A percentile compares a stretch with the other conserved stretches of the same genome.
phyloP scores from a whole-genome alignment of 352 stramenopile genomes.

The Discostella stelligera region DNA sequence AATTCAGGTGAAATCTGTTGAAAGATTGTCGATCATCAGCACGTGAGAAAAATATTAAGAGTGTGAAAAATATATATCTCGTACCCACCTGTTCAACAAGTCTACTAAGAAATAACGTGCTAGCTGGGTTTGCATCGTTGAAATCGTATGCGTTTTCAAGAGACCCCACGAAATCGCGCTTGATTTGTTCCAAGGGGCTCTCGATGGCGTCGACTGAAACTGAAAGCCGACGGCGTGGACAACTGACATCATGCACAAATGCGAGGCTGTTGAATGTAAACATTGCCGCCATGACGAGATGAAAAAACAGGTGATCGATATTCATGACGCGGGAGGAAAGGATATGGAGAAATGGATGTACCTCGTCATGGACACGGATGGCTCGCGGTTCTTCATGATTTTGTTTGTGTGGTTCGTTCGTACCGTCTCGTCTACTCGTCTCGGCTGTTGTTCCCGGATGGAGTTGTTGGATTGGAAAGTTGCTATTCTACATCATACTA shows the following conservation, averaged over 20 bases:
- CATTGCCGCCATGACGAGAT: neutral
- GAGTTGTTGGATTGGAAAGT: too few relatives aligned
- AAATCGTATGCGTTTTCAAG: constrained; percentile 27
- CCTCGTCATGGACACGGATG: too few relatives aligned
- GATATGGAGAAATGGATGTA: neutral
- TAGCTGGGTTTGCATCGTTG: constrained; percentile 27
- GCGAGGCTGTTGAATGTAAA: neutral
- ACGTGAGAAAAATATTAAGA: constrained; percentile 1
- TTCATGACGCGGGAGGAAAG: neutral
- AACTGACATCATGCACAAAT: neutral
- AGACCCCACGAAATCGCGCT: constrained; percentile 31
- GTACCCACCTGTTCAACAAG: constrained; percentile 14
- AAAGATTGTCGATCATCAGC: constrained; percentile 5
- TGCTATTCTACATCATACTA: too few relatives aligned
- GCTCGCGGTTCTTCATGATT: too few relatives aligned
- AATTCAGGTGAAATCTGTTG: constrained; percentile 15
- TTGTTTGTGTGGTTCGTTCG: too few relatives aligned
- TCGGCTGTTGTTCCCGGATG: too few relatives aligned
- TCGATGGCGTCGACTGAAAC: constrained; percentile 12
- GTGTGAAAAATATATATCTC: neutral
- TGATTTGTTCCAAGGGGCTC: constrained; percentile 21
- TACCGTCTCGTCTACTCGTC: too few relatives aligned
- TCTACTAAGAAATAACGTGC: constrained; percentile 17
- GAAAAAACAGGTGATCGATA: neutral
- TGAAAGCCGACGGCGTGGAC: neutral